phyloP scores from a whole-genome alignment of 345 rosid species.

The Pistacia integerrima region DNA sequence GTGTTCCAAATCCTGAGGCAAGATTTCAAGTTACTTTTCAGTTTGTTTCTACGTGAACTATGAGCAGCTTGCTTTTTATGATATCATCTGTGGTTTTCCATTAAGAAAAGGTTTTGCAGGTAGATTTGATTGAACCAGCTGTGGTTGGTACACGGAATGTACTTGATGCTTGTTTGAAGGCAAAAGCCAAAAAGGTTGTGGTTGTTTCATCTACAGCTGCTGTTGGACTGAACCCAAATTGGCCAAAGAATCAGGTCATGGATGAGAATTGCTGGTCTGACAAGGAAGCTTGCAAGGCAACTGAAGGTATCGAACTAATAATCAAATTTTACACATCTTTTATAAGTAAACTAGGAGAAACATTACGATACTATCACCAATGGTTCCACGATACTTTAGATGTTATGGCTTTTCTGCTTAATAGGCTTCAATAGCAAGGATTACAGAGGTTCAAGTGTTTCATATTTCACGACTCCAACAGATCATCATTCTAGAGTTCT shows the following conservation, averaged over 20 bases:
- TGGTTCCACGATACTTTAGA: no score
- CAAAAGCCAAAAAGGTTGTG: slow-evolving; percentile 51
- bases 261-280: slow-evolving; percentile 51
- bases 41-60: neutral
- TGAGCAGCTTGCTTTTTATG: neutral
- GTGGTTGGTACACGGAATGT: slow-evolving; percentile 48
- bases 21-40: slow-evolving; percentile 4
- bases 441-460: no score
- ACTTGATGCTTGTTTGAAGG: slow-evolving; percentile 43
- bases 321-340: no score
- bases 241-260: slow-evolving; percentile 39
- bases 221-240: slow-evolving; percentile 34
- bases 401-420: no score
- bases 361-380: no score
- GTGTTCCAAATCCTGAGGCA: slow-evolving; percentile 41
- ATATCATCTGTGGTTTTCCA: neutral
- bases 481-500: neutral
- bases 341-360: no score
- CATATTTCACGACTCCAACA: no score
- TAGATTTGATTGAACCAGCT: slow-evolving; percentile 47
- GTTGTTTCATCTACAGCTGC: slow-evolving; percentile 50
- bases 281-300: slow-evolving; percentile 31
- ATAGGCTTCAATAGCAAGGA: no score
- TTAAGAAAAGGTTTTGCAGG: slow-evolving; percentile 25
- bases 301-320: slow-evolving; percentile 26